A percentile compares a stretch with the other conserved stretches of the same genome.
phyloP scores from a whole-genome alignment of 1,284 basidiomycete species.

The Leccinum pachyderme region DNA sequence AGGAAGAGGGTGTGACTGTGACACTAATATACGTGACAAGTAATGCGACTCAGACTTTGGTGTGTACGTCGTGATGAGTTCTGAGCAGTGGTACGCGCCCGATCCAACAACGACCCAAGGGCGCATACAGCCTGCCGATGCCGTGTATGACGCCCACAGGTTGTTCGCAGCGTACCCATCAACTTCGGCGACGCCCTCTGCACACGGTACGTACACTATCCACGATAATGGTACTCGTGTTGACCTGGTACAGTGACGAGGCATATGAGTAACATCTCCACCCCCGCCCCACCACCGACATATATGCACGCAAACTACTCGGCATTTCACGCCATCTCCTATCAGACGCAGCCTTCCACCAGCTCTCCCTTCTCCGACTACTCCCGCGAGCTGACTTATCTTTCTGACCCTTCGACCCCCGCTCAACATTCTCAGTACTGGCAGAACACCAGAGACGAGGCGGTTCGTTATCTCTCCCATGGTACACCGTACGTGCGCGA shows the following conservation, averaged over 20 bases:
- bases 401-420: slow-evolving; percentile 30
- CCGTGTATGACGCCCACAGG: slow-evolving; percentile 61
- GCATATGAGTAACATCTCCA: slow-evolving; percentile 58
- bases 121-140: slow-evolving; percentile 23
- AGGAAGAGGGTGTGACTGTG: slow-evolving; percentile 41
- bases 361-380: slow-evolving; percentile 33
- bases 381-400: slow-evolving; percentile 31
- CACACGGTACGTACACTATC: slow-evolving; percentile 50
- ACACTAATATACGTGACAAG: slow-evolving; percentile 18
- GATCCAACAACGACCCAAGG: slow-evolving; percentile 13
- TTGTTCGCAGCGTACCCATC: slow-evolving; percentile 64
- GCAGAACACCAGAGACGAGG: slow-evolving; percentile 33
- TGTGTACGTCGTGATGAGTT: slow-evolving; percentile 20
- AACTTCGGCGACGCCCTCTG: slow-evolving; percentile 65
- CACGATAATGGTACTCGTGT: neutral
- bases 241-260: slow-evolving; percentile 49
- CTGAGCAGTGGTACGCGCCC: slow-evolving; percentile 19
- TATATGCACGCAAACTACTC: slow-evolving; percentile 61
- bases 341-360: slow-evolving; percentile 33
- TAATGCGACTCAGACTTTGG: neutral
- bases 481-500: slow-evolving; percentile 26
- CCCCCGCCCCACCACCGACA: slow-evolving; percentile 55
- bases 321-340: slow-evolving; percentile 35
- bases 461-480: slow-evolving; percentile 31
- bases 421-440: slow-evolving; percentile 32